A percentile compares a stretch with the other conserved stretches of the same genome.
Evolutionary conservation across 2,329 filamentous ascomycete genomes (phyloP).

Genomic region (Pseudopithomyces chartarum): DNA sequence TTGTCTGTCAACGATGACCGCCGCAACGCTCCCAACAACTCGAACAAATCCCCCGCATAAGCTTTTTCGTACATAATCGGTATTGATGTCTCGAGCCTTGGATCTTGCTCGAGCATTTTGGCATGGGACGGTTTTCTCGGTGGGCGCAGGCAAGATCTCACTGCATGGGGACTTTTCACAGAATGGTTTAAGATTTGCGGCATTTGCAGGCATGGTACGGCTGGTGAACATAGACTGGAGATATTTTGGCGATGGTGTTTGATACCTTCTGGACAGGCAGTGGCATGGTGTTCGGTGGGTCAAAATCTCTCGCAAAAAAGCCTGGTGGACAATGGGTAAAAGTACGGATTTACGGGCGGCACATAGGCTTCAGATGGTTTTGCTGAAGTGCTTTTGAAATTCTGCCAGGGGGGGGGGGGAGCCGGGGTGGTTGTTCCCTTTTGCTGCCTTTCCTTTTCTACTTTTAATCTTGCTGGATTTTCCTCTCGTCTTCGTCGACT

Average conservation of each 20-base stretch:
- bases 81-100: constrained; percentile 39
- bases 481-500: not conserved
- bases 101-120: constrained; percentile 42
- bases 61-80: constrained; percentile 35
- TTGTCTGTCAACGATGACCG: constrained; percentile 70
- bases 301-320: constrained; percentile 37
- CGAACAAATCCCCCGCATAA: constrained; percentile 49
- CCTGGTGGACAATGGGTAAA: constrained; percentile 30
- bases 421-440: constrained; percentile 18
- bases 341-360: constrained; percentile 33
- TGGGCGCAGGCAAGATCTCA: constrained; percentile 41
- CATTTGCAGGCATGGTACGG: constrained; percentile 44
- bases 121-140: constrained; percentile 41
- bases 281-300: constrained; percentile 38
- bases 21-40: constrained; percentile 48
- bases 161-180: constrained; percentile 36
- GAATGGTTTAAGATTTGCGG: constrained; percentile 44
- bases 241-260: constrained; percentile 44
- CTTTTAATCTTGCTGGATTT: constrained; percentile 5
- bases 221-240: constrained; percentile 45
- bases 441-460: constrained; percentile 1
- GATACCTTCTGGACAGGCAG: constrained; percentile 39
- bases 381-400: constrained; percentile 21
- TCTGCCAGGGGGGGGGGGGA: constrained; percentile 17
- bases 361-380: constrained; percentile 20